Evolutionary conservation across 192 early-diverging fungal species (phyloP).

Genomic region (Diversispora epigaea): DNA sequence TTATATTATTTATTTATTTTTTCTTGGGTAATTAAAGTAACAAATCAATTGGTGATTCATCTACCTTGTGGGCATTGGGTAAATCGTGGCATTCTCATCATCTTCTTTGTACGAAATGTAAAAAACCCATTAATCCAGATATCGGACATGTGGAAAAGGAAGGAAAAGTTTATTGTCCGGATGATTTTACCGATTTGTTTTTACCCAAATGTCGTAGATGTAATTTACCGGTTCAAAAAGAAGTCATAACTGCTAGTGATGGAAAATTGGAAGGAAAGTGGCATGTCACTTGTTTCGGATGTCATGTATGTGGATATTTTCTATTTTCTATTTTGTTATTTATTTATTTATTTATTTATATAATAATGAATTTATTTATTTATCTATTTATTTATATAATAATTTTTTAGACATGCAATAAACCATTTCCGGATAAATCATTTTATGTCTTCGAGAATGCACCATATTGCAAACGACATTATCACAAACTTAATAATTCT

Average conservation of each 20-base stretch:
- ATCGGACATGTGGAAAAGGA: slow-evolving; percentile 59
- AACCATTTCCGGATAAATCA: slow-evolving; percentile 72
- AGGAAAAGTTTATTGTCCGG: slow-evolving; percentile 63
- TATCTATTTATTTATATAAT: background rate
- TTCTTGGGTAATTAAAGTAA: slow-evolving; percentile 34
- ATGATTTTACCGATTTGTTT: slow-evolving; percentile 65
- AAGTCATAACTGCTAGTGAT: slow-evolving; percentile 72
- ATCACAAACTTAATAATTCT: slow-evolving; percentile 82
- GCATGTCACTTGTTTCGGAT: slow-evolving; percentile 74
- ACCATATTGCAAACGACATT: slow-evolving; percentile 84
- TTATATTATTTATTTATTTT: background rate
- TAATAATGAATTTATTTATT: background rate
- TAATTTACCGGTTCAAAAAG: slow-evolving; percentile 60
- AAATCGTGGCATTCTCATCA: slow-evolving; percentile 65
- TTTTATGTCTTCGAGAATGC: slow-evolving; percentile 88
- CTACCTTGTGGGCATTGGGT: slow-evolving; percentile 62
- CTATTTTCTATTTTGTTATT: background rate
- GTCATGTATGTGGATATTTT: slow-evolving; percentile 45
- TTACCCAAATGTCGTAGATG: slow-evolving; percentile 70
- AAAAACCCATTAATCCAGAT: slow-evolving; percentile 57
- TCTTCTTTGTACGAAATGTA: slow-evolving; percentile 66
- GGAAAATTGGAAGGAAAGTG: slow-evolving; percentile 67
- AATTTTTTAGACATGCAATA: slow-evolving; percentile 55
- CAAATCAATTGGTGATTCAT: slow-evolving; percentile 30
- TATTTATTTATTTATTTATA: background rate